Evolutionary conservation across 257 asterid species (phyloP).

Genomic region (Ligustrum vulgare): DNA sequence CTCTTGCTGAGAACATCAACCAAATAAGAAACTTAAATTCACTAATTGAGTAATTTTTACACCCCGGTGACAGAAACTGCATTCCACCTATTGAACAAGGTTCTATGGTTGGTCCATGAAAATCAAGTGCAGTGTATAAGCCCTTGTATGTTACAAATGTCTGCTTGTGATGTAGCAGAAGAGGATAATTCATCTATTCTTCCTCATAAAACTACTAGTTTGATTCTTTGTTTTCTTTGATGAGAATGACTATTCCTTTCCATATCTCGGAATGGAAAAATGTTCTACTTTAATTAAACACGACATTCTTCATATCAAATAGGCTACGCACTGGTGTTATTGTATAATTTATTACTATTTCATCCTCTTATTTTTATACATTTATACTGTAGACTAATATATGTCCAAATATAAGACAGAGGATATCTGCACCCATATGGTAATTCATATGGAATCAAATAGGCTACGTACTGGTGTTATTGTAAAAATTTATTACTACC

Average conservation of each 20-base stretch:
- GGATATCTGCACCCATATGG: not conserved
- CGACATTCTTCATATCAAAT: not conserved
- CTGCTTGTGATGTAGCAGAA: not conserved
- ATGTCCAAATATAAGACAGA: not conserved
- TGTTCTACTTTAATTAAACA: not conserved
- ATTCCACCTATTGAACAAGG: too few species aligned
- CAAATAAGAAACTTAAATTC: slow-evolving; percentile 4
- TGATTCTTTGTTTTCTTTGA: not conserved
- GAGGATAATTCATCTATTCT: not conserved
- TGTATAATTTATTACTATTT: not conserved
- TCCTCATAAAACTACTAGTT: not conserved
- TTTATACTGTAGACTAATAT: not conserved
- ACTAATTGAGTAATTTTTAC: not conserved
- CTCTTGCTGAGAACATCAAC: slow-evolving; percentile 44
- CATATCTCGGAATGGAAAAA: not conserved
- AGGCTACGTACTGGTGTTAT: not conserved
- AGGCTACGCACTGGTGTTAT: not conserved
- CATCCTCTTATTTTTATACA: not conserved
- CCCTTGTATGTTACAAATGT: not conserved
- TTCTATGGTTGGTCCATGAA: too few species aligned
- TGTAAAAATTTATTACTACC: not conserved
- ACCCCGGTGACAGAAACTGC: not conserved
- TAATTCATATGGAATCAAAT: not conserved
- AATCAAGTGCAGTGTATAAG: slow-evolving; percentile 3
- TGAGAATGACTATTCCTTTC: not conserved